Evolutionary conservation across 441 rosid species (phyloP).

Genomic region (Gossypium lobatum): DNA sequence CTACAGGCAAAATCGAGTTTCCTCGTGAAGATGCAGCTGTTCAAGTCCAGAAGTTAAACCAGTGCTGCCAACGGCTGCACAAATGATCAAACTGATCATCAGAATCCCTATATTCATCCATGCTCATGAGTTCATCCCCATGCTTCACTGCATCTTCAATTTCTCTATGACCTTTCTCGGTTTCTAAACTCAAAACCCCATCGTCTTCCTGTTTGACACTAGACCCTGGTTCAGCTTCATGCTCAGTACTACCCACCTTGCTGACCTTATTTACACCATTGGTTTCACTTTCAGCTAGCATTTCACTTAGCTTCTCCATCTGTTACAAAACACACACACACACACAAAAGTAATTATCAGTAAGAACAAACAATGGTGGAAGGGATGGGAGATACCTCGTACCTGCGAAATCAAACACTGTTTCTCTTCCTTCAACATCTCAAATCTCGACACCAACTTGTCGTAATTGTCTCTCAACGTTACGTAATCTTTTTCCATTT

Average conservation of each 20-base stretch:
- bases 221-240: slow-evolving; percentile 16
- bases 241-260: slow-evolving; percentile 15
- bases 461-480: slow-evolving; percentile 44
- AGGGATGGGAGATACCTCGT: background rate
- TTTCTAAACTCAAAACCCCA: slow-evolving; percentile 1
- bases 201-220: slow-evolving; percentile 11
- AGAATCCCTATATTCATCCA: slow-evolving; percentile 28
- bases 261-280: slow-evolving; percentile 17
- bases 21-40: background rate
- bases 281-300: slow-evolving; percentile 19
- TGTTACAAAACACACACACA: slow-evolving; percentile 7
- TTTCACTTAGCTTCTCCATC: slow-evolving; percentile 43
- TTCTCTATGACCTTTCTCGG: slow-evolving; percentile 3
- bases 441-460: slow-evolving; percentile 38
- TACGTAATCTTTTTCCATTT: slow-evolving; percentile 51
- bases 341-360: too few relatives aligned
- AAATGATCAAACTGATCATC: background rate
- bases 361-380: too few relatives aligned
- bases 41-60: background rate
- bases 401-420: slow-evolving; percentile 50
- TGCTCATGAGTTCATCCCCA: slow-evolving; percentile 22
- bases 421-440: slow-evolving; percentile 45
- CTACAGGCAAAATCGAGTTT: too few relatives aligned
- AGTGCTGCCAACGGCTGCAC: background rate
- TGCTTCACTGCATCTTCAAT: slow-evolving; percentile 21